These are phyloP conservation scores for Aspergillus persii DNA, from an alignment of 2,329 filamentous ascomycete genomes.

Conservation along the genomic window DNA sequence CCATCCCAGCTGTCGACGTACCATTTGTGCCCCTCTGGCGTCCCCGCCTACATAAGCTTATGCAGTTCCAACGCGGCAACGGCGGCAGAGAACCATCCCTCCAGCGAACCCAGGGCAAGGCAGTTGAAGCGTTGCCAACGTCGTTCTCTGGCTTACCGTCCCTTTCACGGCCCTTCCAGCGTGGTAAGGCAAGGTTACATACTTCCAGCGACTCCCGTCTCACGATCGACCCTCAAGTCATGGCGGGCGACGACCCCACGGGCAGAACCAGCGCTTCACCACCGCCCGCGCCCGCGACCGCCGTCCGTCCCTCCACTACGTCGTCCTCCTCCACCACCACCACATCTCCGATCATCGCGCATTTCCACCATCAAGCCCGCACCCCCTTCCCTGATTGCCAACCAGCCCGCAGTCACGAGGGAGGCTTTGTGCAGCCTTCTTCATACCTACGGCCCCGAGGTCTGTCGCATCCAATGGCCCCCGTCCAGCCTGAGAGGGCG, in stretches of 20 bases:
- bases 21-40: not conserved
- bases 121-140: not conserved
- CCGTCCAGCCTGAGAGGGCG: slow-evolving; percentile 42
- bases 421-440: slow-evolving; percentile 48
- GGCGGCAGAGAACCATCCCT: slow-evolving; percentile 3
- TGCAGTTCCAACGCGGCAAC: slow-evolving; percentile 2
- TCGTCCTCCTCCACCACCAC: not conserved
- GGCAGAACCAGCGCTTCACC: slow-evolving; percentile 22
- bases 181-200: not conserved
- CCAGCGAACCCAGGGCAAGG: not conserved
- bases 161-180: not conserved
- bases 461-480: slow-evolving; percentile 41
- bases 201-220: not conserved
- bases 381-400: slow-evolving; percentile 8
- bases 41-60: not conserved
- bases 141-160: not conserved
- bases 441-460: slow-evolving; percentile 46
- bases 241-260: slow-evolving; percentile 27
- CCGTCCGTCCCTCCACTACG: not conserved
- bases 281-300: slow-evolving; percentile 14
- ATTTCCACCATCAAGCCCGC: slow-evolving; percentile 9
- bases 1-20: not conserved
- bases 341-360: slow-evolving; percentile 1
- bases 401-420: slow-evolving; percentile 40
- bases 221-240: slow-evolving; percentile 11